Base-by-base conservation (phyloP, 1,284 basidiomycete genomes). In the Golubevia sp. region DNA sequence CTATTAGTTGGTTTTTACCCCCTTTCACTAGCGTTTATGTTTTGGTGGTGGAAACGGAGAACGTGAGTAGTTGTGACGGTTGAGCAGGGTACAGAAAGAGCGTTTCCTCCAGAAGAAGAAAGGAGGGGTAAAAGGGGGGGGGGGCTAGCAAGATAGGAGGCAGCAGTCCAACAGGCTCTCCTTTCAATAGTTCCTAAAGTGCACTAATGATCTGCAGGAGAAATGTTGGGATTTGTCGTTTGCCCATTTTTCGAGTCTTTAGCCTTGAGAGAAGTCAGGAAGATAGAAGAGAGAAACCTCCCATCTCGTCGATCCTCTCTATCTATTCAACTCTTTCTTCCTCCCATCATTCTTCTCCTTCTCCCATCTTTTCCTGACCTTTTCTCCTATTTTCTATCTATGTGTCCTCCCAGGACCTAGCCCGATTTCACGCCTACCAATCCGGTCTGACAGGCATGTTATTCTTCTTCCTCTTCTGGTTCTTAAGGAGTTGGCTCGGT, bases 381-480 rank as follows among this genome's bases (percentile, higher is more conserved):
- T n/a, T n/a, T n/a, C n/a, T n/a, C n/a, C n/a, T n/a, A n/a, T n/a
- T n/a, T n/a, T n/a, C n/a, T n/a, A n/a, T n/a, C n/a, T n/a, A n/a
- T n/a, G n/a, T n/a, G n/a, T n/a, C n/a, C n/a, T n/a, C n/a, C n/a
- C 58, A 73, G 66, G 76, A 78, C 48, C 56, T 78, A 21, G 74
- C 74, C 1, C 53, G 76, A 18, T 78, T 78, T 55, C 76, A 78
- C 55, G 76, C 74, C 38, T 78, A 78, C 53, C 76, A 78, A 56
- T 63, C 76, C 3, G 74, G 72, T 2, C 49, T 78, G 24, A 67
- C 66, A 6, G 76, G 76, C 15, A 70, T 66, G 5, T 62, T 58
- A 3, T 53, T 65, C 26, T 70, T 76, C 49, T 52, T 73, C 27
- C 5, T 62, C 15, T 49, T 76, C 23, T 78, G 74, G 72, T 44